Base-by-base conservation (phyloP, 345 rosid species). In the Ceriops zippeliana region DNA sequence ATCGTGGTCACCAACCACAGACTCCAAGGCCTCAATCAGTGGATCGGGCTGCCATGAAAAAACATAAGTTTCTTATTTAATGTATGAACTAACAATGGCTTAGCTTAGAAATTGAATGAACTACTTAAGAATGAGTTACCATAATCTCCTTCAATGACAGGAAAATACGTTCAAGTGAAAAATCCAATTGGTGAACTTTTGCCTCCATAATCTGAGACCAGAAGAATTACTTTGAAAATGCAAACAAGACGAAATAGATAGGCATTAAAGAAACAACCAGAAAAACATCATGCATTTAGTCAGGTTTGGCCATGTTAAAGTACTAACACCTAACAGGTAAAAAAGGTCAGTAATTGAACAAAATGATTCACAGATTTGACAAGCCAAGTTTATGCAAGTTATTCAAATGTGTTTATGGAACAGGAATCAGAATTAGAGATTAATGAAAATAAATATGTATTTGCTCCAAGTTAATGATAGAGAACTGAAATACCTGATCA, bases 121-220 rank as follows among this genome's bases (percentile, higher is more conserved):
- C 22, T 7, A 61, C 24, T 52, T 31, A 58, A 30, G 49, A 64
- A 51, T 64, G 15, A 67, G 54, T 78, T 85, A 95, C 97, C 77
- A 76, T 81, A 26, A 87, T 90, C 80, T 90, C 97, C 81, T 87
- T 91, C 69, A 95, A 63, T 17, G 99, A 95, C 70, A 95, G 82
- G 83, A 85, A 91, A 73, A 95, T 87, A 59, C 97, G 97, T 56
- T 87, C 89, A 65, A 87, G 90, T 37, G 87, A 67, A 73, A 89
- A 87, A 83, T 95, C 96, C 72, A 95, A 80, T 75, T 87, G 96
- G 70, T 89, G 91, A 69, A 95, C 97, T 84, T 91, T 95, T 26
- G 97, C 99, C 77, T 95, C 96, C 78, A 88, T 86, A 53, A 83
- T 85, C 99, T 89, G 81, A 76, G 63, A 72, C 52, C 77, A 80